These are phyloP conservation scores for Ambispora gerdemannii DNA, from an alignment of 192 early-diverging fungal genomes.

Conservation along the genomic window DNA sequence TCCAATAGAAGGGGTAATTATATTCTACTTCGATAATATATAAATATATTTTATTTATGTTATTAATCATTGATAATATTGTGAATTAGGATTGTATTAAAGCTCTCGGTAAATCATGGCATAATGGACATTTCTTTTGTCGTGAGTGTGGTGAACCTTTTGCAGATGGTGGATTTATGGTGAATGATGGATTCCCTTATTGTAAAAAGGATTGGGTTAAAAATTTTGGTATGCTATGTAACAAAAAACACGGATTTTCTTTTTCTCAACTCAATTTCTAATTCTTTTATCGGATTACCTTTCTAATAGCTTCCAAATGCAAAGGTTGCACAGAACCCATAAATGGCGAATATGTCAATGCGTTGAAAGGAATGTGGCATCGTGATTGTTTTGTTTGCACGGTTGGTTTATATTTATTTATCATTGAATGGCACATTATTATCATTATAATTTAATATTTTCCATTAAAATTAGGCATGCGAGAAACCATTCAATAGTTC, in stretches of 20 bases:
- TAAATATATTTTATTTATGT: background rate
- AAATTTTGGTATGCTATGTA: conserved; percentile 38
- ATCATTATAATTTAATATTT: background rate
- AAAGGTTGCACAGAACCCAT: conserved; percentile 49
- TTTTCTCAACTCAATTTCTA: background rate
- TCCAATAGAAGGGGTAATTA: conserved; percentile 52
- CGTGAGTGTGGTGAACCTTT: conserved; percentile 55
- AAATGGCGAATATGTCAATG: conserved; percentile 48
- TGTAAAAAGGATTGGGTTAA: conserved; percentile 55
- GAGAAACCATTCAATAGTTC: conserved; percentile 41
- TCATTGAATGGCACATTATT: background rate
- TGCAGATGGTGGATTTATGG: conserved; percentile 49
- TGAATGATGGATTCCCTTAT: conserved; percentile 52
- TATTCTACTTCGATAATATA: no score
- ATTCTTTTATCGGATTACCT: background rate
- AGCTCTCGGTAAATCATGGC: conserved; percentile 55
- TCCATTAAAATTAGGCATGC: conserved; percentile 38
- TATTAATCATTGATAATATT: background rate
- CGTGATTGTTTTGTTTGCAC: conserved; percentile 56
- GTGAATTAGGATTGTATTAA: conserved; percentile 40
- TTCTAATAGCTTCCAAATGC: conserved; percentile 41
- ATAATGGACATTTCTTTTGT: conserved; percentile 58
- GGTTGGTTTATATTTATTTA: conserved; percentile 35
- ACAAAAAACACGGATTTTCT: background rate
- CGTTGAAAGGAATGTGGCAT: conserved; percentile 56